phyloP scores from a whole-genome alignment of 306 rosid genomes.

The Vigna trinervia region DNA sequence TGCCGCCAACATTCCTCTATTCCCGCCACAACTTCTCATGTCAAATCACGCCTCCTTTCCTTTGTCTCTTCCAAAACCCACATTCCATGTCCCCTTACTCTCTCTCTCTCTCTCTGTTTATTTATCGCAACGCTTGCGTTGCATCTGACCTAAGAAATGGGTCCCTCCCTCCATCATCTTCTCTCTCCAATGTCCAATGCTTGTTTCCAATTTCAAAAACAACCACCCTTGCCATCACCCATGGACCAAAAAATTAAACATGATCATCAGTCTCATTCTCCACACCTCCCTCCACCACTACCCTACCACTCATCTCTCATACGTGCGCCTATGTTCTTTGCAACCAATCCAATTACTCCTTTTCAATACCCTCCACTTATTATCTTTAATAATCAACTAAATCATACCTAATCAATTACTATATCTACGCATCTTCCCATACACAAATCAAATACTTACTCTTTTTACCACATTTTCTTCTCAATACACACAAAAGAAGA shows the following conservation, averaged over 20 bases:
- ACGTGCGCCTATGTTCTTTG: conserved; percentile 18
- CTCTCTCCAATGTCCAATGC: conserved; percentile 20
- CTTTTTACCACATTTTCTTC: too few species aligned
- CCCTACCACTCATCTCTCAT: neutral
- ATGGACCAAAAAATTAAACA: neutral
- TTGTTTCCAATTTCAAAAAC: conserved; percentile 33
- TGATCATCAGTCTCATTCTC: neutral
- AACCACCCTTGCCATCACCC: neutral
- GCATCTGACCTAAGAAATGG: conserved; percentile 30
- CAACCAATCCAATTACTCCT: conserved; percentile 20
- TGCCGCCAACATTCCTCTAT: conserved; percentile 58
- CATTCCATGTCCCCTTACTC: conserved; percentile 29
- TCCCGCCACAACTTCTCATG: conserved; percentile 56
- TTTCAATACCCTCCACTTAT: conserved; percentile 1
- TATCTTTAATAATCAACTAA: conserved; percentile 11
- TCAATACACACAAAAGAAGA: too few species aligned
- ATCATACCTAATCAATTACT: conserved; percentile 11
- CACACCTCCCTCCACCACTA: conserved; percentile 11
- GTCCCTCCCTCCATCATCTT: neutral
- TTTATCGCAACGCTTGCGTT: conserved; percentile 25
- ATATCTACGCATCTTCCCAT: too few species aligned
- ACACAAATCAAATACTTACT: too few species aligned
- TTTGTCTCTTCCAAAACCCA: neutral
- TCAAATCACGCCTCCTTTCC: conserved; percentile 42
- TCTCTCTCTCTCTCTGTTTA: too few species aligned